Conservation (phyloP, 2,329 filamentous ascomycete species). For the Stachybotrys echinatus region DNA sequence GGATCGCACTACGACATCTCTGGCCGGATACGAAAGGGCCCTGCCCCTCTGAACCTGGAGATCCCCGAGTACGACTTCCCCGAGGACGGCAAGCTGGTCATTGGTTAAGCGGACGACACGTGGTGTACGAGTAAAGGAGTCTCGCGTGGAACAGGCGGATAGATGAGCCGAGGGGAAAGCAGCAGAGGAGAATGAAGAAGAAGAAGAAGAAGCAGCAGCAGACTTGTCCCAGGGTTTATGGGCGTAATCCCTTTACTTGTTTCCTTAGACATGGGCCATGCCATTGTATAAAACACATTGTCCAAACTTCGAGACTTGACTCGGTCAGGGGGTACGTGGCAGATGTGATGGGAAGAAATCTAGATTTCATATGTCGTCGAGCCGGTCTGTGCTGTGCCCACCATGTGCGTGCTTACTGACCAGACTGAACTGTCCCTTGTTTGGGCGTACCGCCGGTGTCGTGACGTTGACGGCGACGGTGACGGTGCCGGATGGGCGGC, state of each 20-base stretch:
- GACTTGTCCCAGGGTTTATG: slow-evolving; percentile 9
- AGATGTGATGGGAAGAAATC: background rate
- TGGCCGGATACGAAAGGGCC: slow-evolving; percentile 94
- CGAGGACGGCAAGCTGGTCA: slow-evolving; percentile 80
- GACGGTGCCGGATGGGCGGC: too few relatives aligned
- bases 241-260: slow-evolving; percentile 13
- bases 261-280: slow-evolving; percentile 28
- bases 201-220: background rate
- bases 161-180: slow-evolving; percentile 7
- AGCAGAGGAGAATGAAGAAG: slow-evolving; percentile 9
- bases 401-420: too few relatives aligned
- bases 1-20: slow-evolving; percentile 99
- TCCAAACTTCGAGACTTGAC: slow-evolving; percentile 12
- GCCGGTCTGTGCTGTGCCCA: too few relatives aligned
- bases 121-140: slow-evolving; percentile 19
- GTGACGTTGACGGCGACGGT: too few relatives aligned
- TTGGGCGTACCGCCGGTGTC: too few relatives aligned
- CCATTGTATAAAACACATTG: slow-evolving; percentile 33
- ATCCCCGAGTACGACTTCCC: slow-evolving; percentile 90
- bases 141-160: slow-evolving; percentile 4
- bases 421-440: too few relatives aligned
- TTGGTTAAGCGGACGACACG: slow-evolving; percentile 65
- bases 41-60: slow-evolving; percentile 95
- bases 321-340: background rate
- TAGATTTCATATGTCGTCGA: background rate